phyloP scores from a whole-genome alignment of 805 yeast genomes.

The Pichia manshurica region DNA sequence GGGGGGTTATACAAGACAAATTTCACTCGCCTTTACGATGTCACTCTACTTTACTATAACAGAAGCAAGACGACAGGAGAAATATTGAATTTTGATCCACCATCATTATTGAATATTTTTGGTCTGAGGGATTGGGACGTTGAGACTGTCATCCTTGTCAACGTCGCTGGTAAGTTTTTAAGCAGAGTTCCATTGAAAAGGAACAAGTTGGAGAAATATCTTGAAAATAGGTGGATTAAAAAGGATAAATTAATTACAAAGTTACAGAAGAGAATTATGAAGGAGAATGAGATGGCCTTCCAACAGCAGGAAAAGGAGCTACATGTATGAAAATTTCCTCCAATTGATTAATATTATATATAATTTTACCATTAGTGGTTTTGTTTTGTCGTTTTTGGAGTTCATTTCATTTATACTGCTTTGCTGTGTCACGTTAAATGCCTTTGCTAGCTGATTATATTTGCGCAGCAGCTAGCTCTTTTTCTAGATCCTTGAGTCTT shows the following conservation, averaged over 20 bases:
- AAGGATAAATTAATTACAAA: slow-evolving; percentile 52
- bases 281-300: slow-evolving; percentile 2
- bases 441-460: slow-evolving; percentile 21
- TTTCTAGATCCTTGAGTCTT: slow-evolving; percentile 40
- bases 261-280: slow-evolving; percentile 27
- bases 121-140: slow-evolving; percentile 29
- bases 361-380: too few relatives aligned
- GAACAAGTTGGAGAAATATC: slow-evolving; percentile 61
- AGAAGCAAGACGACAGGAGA: slow-evolving; percentile 11
- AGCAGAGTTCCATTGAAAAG: slow-evolving; percentile 47
- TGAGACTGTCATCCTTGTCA: slow-evolving; percentile 34
- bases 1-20: slow-evolving; percentile 35
- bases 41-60: slow-evolving; percentile 44
- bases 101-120: slow-evolving; percentile 34
- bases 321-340: background rate
- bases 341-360: too few relatives aligned
- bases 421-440: too few relatives aligned
- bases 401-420: too few relatives aligned
- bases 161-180: slow-evolving; percentile 42
- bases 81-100: slow-evolving; percentile 27
- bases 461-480: slow-evolving; percentile 38
- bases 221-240: slow-evolving; percentile 66
- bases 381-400: too few relatives aligned
- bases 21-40: slow-evolving; percentile 47
- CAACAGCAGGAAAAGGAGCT: too few relatives aligned